A percentile compares a stretch with the other conserved stretches of the same genome.
These are phyloP conservation scores for Tulasnella sp. DNA, from an alignment of 768 basidiomycete genomes.

Conservation along the genomic window DNA sequence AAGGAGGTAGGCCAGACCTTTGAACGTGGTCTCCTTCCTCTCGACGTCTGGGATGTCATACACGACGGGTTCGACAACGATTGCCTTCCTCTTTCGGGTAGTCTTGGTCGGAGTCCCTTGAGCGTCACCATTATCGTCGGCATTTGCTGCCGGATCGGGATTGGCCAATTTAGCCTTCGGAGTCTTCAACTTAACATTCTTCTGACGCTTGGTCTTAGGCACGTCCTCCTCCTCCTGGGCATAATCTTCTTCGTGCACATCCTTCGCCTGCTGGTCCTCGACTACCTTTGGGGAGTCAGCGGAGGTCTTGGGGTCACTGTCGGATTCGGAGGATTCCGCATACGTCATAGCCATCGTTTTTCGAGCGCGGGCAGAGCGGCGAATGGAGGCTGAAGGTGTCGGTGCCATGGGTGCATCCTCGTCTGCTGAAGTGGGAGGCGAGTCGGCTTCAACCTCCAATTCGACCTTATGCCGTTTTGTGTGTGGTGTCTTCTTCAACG, in stretches of 20 bases:
- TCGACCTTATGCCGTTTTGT: slow-evolving; percentile 12
- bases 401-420: background rate
- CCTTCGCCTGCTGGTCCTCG: too few species aligned
- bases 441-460: slow-evolving; percentile 9
- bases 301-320: background rate
- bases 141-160: slow-evolving; percentile 24
- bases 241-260: background rate
- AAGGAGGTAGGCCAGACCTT: slow-evolving; percentile 21
- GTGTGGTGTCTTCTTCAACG: background rate
- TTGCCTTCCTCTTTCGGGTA: slow-evolving; percentile 26
- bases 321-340: slow-evolving; percentile 12
- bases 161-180: slow-evolving; percentile 18
- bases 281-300: too few species aligned
- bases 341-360: background rate
- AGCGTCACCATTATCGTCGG: background rate
- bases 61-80: slow-evolving; percentile 26
- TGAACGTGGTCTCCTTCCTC: slow-evolving; percentile 54
- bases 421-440: background rate
- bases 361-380: background rate
- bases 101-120: slow-evolving; percentile 17
- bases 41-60: slow-evolving; percentile 66
- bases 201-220: background rate
- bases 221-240: slow-evolving; percentile 13
- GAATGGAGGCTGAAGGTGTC: background rate
- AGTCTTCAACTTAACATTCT: slow-evolving; percentile 1